A percentile compares a stretch with the other conserved stretches of the same genome.
Evolutionary conservation across 495 filamentous ascomycete species (phyloP).

Genomic region (Aspergillus kassunensis): DNA sequence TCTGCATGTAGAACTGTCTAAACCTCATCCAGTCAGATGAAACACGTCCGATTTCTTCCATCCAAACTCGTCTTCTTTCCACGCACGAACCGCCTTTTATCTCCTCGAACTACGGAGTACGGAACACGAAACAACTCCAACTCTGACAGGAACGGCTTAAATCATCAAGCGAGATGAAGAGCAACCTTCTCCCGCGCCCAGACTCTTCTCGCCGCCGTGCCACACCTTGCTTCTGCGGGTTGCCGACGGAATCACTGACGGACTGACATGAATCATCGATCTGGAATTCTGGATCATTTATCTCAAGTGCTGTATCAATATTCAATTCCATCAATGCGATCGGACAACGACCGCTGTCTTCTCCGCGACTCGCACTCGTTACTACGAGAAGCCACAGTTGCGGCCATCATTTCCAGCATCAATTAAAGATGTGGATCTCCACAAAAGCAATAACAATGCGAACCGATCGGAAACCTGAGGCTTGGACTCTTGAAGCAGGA

Average conservation of each 20-base stretch:
- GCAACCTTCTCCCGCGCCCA: conserved; percentile 8
- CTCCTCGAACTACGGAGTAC: not conserved
- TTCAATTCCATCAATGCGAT: not conserved
- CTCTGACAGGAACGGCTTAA: not conserved
- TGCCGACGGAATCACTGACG: too few species aligned
- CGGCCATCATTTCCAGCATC: not conserved
- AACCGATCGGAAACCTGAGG: not conserved
- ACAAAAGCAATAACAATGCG: conserved; percentile 10
- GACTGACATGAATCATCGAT: not conserved
- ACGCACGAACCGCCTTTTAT: not conserved
- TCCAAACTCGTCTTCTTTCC: not conserved
- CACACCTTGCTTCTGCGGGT: conserved; percentile 2
- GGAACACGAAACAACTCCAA: not conserved
- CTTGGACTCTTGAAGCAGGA: conserved; percentile 8
- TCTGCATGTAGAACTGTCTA: not conserved
- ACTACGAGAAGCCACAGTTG: conserved; percentile 1
- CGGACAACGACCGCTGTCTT: not conserved
- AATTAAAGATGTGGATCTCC: conserved; percentile 6
- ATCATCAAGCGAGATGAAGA: conserved; percentile 11
- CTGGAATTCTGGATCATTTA: not conserved
- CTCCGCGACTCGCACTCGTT: conserved; percentile 1
- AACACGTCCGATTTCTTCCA: not conserved
- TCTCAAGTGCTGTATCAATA: not conserved
- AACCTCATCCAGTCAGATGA: not conserved
- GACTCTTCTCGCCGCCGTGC: not conserved